phyloP scores from a whole-genome alignment of 345 rosid genomes.

The Mercurialis annua region DNA sequence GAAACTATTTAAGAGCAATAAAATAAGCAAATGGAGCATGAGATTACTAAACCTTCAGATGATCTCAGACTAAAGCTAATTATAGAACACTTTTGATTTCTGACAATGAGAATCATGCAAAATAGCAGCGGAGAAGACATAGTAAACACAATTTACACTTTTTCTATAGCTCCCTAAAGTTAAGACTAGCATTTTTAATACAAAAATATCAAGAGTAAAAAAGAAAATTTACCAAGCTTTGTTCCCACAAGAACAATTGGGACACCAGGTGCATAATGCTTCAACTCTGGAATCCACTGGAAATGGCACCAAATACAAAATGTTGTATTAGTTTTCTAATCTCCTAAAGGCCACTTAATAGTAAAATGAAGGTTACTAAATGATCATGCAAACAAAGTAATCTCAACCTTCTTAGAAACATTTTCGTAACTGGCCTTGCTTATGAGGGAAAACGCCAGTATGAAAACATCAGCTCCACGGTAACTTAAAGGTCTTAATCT shows the following conservation, averaged over 20 bases:
- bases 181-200: not conserved
- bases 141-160: not conserved
- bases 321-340: not conserved
- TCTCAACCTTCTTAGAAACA: conserved; percentile 29
- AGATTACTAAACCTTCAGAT: not conserved
- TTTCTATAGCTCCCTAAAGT: not conserved
- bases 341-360: not conserved
- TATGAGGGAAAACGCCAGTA: conserved; percentile 35
- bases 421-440: conserved; percentile 39
- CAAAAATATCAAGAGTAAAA: not conserved
- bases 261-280: conserved; percentile 37
- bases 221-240: conserved; percentile 26
- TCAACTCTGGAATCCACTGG: conserved; percentile 40
- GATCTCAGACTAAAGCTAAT: not conserved
- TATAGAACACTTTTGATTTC: not conserved
- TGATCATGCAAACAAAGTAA: not conserved
- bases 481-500: conserved; percentile 36
- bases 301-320: conserved; percentile 6
- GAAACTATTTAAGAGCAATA: not conserved
- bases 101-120: not conserved
- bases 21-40: not conserved
- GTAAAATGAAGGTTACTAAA: not conserved
- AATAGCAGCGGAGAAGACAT: not conserved
- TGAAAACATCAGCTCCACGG: conserved; percentile 38
- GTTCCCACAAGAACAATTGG: conserved; percentile 35